Conservation (phyloP, 495 filamentous ascomycete genomes). For the Talaromyces trachyspermus region DNA sequence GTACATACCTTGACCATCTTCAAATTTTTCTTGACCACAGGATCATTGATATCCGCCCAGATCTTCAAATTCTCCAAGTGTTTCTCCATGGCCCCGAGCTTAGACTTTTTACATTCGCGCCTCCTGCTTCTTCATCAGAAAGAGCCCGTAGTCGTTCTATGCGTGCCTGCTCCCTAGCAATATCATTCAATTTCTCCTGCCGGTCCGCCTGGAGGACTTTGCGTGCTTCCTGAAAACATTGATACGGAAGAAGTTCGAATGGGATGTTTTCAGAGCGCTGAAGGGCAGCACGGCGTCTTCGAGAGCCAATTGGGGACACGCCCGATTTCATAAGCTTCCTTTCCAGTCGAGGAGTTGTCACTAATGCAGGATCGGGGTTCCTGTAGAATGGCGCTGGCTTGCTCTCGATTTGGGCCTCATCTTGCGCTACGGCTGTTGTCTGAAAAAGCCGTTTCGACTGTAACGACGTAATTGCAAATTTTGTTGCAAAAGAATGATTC, state of each 20-base stretch:
- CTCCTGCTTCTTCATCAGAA: slow-evolving; percentile 51
- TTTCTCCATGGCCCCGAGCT: slow-evolving; percentile 61
- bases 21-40: slow-evolving; percentile 86
- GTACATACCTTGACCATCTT: slow-evolving; percentile 76
- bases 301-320: slow-evolving; percentile 63
- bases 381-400: slow-evolving; percentile 30
- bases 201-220: slow-evolving; percentile 75
- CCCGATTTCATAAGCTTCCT: slow-evolving; percentile 50
- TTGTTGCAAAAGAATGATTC: slow-evolving; percentile 37
- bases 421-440: slow-evolving; percentile 28
- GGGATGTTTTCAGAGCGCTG: slow-evolving; percentile 61
- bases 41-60: slow-evolving; percentile 90
- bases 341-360: slow-evolving; percentile 49
- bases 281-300: slow-evolving; percentile 73
- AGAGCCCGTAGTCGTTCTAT: slow-evolving; percentile 53
- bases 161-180: slow-evolving; percentile 49
- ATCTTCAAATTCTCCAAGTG: slow-evolving; percentile 80
- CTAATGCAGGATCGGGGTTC: slow-evolving; percentile 41
- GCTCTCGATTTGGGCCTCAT: slow-evolving; percentile 32
- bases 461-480: slow-evolving; percentile 24
- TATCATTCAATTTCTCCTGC: slow-evolving; percentile 65
- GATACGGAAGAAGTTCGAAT: slow-evolving; percentile 88
- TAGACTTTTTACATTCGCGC: slow-evolving; percentile 54
- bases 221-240: slow-evolving; percentile 95
- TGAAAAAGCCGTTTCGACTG: slow-evolving; percentile 32